Evolutionary conservation across 2,329 filamentous ascomycete species (phyloP), one percentile per base, ranked within the genome.

Genomic region (Neofusicoccum parvum): DNA sequence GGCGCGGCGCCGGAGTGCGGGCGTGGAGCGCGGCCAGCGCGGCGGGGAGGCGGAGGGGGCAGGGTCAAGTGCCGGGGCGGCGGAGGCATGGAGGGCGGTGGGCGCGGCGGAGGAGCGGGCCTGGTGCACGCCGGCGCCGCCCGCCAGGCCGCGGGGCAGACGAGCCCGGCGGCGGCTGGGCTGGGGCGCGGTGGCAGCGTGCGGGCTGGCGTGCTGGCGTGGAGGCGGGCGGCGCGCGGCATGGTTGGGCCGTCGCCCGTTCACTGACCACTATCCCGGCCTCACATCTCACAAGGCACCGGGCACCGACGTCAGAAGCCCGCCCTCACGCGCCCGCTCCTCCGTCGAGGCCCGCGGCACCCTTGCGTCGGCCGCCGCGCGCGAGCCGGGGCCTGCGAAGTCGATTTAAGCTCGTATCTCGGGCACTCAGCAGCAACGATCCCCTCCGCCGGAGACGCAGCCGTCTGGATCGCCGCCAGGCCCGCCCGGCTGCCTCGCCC

Each of bases 241-340:
- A 23, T 41, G 36, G 37, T 15, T 56, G 53, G 53, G 53, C 37
- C 27, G 23, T 46, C 23, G 39, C 43, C 56, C 15, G 27, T 34
- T 60, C 43, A 60, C 56, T 60, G 56, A 48, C 56, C 27, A 48
- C 56, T 48, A 60, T 60, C 56, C 56, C 56, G 56, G 43, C 56
- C 56, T 60, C 56, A 60, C 56, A 10, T 60, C 56, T 60, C 56
- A 60, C 56, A 60, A 60, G 56, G 20, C 56, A 17, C 41, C 56
- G 27, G 54, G 23, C 56, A 37, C 41, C 56, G 56, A 60, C 56
- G 56, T 60, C 56, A 60, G 56, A 60, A 60, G 37, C n/a, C 54
- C 41, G 56, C 54, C 39, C 39, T 32, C 54, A 11, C 7, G n/a
- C 51, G 37, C 34, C 51, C 7, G n/a, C 12, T 23, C 39, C 23